Evolutionary conservation across 2,329 filamentous ascomycete species (phyloP).

Genomic region (Colletotrichum lentis): DNA sequence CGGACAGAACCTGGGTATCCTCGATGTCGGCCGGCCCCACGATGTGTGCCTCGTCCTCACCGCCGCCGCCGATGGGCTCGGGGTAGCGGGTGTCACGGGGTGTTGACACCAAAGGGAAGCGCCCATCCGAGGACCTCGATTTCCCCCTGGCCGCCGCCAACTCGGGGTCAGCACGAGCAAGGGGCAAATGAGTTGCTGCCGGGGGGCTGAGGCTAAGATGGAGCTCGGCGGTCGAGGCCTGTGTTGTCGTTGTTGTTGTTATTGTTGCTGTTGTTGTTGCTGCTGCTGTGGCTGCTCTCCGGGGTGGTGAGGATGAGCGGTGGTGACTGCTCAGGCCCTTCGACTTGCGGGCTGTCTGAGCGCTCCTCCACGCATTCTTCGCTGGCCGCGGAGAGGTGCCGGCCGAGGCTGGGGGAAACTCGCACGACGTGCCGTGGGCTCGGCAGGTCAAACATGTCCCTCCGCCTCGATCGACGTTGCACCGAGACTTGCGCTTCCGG

Average conservation of each 20-base stretch:
- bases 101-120: not conserved
- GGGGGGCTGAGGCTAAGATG: not conserved
- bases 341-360: conserved; percentile 3
- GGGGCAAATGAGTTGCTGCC: not conserved
- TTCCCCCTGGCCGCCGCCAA: conserved; percentile 34
- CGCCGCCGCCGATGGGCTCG: conserved; percentile 38
- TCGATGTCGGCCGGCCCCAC: conserved; percentile 67
- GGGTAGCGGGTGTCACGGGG: conserved; percentile 15
- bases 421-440: conserved; percentile 65
- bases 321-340: conserved; percentile 6
- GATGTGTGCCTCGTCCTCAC: conserved; percentile 59
- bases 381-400: conserved; percentile 20
- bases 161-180: conserved; percentile 40
- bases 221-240: conserved; percentile 10
- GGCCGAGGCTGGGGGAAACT: conserved; percentile 52
- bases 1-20: conserved; percentile 68
- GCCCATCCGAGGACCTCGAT: conserved; percentile 10
- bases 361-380: conserved; percentile 23
- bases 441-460: conserved; percentile 65
- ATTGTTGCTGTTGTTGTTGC: no score
- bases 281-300: no score
- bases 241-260: not conserved
- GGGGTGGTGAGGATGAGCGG: not conserved
- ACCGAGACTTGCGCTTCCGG: conserved; percentile 68
- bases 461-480: conserved; percentile 63